Evolutionary conservation across 2,329 filamentous ascomycete genomes (phyloP), one percentile per base, ranked within the genome.

Genomic region (Thielaviopsis musarum): DNA sequence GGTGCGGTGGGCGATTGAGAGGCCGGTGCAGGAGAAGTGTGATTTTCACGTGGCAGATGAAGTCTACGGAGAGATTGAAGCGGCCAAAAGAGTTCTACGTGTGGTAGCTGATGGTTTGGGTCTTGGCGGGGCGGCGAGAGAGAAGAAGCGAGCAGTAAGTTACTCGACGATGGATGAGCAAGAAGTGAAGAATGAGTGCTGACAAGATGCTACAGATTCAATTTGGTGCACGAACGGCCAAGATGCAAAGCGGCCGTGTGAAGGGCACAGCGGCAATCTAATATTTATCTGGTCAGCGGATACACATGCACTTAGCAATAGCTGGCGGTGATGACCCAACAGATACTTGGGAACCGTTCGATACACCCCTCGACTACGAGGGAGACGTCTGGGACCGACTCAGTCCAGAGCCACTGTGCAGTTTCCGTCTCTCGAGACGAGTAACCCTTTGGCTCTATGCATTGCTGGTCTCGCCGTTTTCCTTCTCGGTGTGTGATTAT

Each of bases 1-100:
- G 52, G 83, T 96, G n/a, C 76, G 76, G 26, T 93, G 90, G 81
- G 87, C 88, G 6, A 78, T 97, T 26, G 75, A 75, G 52, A 75
- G 78, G 24, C 86, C 89, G 0, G 84, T 91, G 0, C 88, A 82
- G 78, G 81, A 88, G 61, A 97, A 97, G 69, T 96, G 90, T 66
- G 89, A 91, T 53, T 97, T 96, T 69, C 38, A 22, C 3, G 66
- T 65, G 7, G 69, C 69, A 5, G 67, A 69, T 41, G 61, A 48
- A 4, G 19, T 34, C 2, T 60, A 62, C 51, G 64, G 52, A 4
- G 58, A 56, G 0, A 73, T 91, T 6, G 89, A 95, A 64, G 79
- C 87, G 0, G 89, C 83, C 17, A 98, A 98, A 72, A 82, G 86
- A 66, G 76, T 91, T 0, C 72, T 98, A 57, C 28, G 61, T n/a